Evolutionary conservation across 805 yeast species (phyloP), one percentile per base, ranked within the genome.

Genomic region (Candida saitoana): DNA sequence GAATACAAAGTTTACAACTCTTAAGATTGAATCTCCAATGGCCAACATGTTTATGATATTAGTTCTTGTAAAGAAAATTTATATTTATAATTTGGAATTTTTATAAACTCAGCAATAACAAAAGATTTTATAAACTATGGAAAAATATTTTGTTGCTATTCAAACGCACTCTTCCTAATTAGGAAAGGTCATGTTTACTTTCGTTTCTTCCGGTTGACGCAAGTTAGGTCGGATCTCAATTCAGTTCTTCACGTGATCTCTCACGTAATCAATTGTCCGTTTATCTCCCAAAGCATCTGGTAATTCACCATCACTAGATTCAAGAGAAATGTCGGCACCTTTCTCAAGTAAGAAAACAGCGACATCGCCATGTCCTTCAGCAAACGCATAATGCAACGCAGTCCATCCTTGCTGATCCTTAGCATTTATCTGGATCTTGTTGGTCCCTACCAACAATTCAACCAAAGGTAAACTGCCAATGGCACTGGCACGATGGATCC

Each of bases 311-410:
- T 80, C 84, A 2, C 52, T 46, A 48, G 74, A 79, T 38, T 63
- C 64, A 11, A 68, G 42, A 16, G 54, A 60, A 8, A 69, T 59
- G 49, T 85, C 88, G 0, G 96, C 96, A 0, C 91, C 91, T 4
- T 73, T 65, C 40, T 73, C 69, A 2, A 82, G 79, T 36, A 90
- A 63, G 25, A 67, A 54, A 1, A 80, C 68, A 0, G 86, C 96
- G 8, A 79, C 77, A 44, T 86, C 96, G 1, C 84, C 89, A 51
- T 82, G 82, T 0, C 96, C 96, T 61, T 90, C 98, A 0, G 96
- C 88, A 42, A 84, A 63, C 0, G 97, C 96, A 61, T 87, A 95
- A 59, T 87, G 96, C 45, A 91, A 59, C 1, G 96, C 81, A 0
- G 95, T 84, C 89, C 93, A 87, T 0, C 95, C 93, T 40, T 73